A percentile compares a stretch with the other conserved stretches of the same genome.
phyloP scores from a whole-genome alignment of 768 basidiomycete genomes.

The Suillus cothurnatus region DNA sequence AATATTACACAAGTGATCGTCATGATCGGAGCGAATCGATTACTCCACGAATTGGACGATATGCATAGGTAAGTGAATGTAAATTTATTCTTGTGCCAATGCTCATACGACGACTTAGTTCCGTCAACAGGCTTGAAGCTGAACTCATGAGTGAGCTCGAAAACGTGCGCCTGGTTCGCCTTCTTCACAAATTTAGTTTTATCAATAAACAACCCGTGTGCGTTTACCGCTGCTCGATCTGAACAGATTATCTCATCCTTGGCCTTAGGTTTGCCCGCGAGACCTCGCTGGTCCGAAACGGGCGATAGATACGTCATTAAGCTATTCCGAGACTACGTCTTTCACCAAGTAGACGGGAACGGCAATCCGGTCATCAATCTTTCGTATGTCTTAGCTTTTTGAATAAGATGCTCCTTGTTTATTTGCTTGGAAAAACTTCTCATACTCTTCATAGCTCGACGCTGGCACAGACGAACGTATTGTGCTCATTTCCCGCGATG shows the following conservation, averaged over 20 bases:
- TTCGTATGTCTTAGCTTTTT: conserved; percentile 86
- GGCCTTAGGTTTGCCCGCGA: conserved; percentile 83
- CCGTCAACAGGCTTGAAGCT: too few species aligned
- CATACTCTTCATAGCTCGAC: too few species aligned
- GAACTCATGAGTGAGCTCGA: conserved; percentile 90
- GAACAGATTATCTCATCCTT: conserved; percentile 6
- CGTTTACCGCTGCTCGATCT: conserved; percentile 33
- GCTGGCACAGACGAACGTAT: conserved; percentile 93
- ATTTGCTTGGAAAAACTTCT: too few species aligned
- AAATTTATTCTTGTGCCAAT: neutral
- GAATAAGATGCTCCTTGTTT: conserved; percentile 73
- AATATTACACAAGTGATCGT: conserved; percentile 80
- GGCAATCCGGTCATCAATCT: conserved; percentile 90
- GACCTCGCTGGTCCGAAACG: conserved; percentile 96
- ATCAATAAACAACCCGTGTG: conserved; percentile 99
- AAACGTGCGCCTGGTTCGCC: conserved; percentile 87
- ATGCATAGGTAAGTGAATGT: conserved; percentile 62
- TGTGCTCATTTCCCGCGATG: conserved; percentile 94
- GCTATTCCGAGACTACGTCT: conserved; percentile 97
- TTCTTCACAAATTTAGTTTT: conserved; percentile 94
- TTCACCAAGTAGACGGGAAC: conserved; percentile 93
- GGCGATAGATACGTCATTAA: conserved; percentile 98
- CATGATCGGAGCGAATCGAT: conserved; percentile 68
- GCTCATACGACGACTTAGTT: too few species aligned
- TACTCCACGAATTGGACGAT: conserved; percentile 79